Evolutionary conservation across 2,329 filamentous ascomycete species (phyloP).

Genomic region (Talaromyces rugulosus): DNA sequence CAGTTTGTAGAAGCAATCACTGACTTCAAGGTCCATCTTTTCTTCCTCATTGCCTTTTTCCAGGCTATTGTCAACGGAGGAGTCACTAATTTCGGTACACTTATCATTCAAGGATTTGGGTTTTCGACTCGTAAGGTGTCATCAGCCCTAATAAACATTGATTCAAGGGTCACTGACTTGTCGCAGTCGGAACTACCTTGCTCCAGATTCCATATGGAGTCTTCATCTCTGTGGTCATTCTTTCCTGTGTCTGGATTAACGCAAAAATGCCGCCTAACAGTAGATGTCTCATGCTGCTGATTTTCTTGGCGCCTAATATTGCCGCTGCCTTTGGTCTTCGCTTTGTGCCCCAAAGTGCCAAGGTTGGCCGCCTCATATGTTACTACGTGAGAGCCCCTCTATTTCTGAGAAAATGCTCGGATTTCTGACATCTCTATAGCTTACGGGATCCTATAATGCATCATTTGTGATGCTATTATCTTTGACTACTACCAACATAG

Average conservation of each 20-base stretch:
- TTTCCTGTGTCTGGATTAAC: conserved; percentile 47
- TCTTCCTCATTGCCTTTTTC: conserved; percentile 25
- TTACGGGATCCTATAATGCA: conserved; percentile 53
- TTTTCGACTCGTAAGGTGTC: conserved; percentile 38
- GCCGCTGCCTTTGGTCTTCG: conserved; percentile 56
- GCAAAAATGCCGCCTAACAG: conserved; percentile 42
- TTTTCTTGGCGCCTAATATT: conserved; percentile 57
- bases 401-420: too few relatives aligned
- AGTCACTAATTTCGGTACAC: conserved; percentile 55
- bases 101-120: conserved; percentile 57
- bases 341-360: conserved; percentile 48
- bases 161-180: not conserved
- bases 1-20: not conserved
- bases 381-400: conserved; percentile 38
- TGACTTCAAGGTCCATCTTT: not conserved
- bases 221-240: conserved; percentile 48
- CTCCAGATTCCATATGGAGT: conserved; percentile 50
- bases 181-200: conserved; percentile 46
- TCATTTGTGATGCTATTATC: conserved; percentile 50
- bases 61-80: conserved; percentile 19
- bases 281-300: conserved; percentile 51
- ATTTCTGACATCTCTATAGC: conserved; percentile 1
- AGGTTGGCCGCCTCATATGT: conserved; percentile 55
- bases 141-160: too few relatives aligned
- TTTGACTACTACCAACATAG: conserved; percentile 44